Percentiles rank a stretch among this genome's conserved stretches.
Evolutionary conservation across 1,284 basidiomycete species (phyloP).

Genomic region (Pholiota adiposa): DNA sequence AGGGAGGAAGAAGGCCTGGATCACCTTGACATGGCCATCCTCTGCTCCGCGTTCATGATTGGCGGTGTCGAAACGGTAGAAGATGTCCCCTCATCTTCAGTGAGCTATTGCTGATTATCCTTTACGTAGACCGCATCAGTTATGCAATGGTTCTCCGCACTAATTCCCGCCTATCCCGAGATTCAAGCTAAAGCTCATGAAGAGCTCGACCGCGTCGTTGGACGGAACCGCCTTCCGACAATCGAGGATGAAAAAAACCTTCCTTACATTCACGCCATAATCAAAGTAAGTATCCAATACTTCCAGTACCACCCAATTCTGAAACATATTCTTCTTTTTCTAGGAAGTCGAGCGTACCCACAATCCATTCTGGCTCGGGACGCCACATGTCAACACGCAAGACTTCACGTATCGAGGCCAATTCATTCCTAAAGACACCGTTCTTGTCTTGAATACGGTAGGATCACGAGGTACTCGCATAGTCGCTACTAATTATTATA

Average conservation of each 20-base stretch:
- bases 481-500: no score
- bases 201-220: constrained; percentile 34
- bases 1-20: constrained; percentile 37
- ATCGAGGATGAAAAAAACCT: constrained; percentile 39
- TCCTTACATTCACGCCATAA: constrained; percentile 35
- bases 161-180: constrained; percentile 37
- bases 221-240: constrained; percentile 40
- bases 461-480: no score
- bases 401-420: constrained; percentile 36
- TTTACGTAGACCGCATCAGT: constrained; percentile 33
- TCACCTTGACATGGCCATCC: constrained; percentile 39
- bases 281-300: constrained; percentile 29
- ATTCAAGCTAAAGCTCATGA: constrained; percentile 42
- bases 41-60: constrained; percentile 43
- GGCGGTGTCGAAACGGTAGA: constrained; percentile 42
- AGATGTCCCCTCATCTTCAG: no score
- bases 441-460: constrained; percentile 36
- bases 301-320: not conserved
- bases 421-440: constrained; percentile 38
- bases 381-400: constrained; percentile 35
- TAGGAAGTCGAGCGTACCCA: constrained; percentile 37
- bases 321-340: no score
- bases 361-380: constrained; percentile 38
- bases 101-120: no score
- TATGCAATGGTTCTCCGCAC: constrained; percentile 39